These are phyloP conservation scores for Ophiostoma himal-ulmi DNA, from an alignment of 2,329 filamentous ascomycete species.

Conservation along the genomic window DNA sequence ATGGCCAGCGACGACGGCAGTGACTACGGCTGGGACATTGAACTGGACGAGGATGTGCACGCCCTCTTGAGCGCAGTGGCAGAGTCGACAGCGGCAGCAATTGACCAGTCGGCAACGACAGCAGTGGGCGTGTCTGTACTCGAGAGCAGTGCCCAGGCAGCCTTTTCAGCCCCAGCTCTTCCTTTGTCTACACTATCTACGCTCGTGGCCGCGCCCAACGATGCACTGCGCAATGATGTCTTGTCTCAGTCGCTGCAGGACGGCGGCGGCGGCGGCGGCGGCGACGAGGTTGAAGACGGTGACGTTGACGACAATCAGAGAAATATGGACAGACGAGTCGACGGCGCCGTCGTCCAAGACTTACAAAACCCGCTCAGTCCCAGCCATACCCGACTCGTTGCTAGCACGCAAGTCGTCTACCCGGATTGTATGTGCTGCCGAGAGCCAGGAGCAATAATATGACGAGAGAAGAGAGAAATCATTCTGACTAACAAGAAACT, in stretches of 20 bases:
- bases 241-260: slow-evolving; percentile 19
- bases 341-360: neutral
- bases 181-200: neutral
- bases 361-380: slow-evolving; percentile 5
- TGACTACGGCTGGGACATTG: slow-evolving; percentile 45
- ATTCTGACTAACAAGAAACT: slow-evolving; percentile 54
- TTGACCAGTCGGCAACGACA: neutral
- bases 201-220: neutral
- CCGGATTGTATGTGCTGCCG: slow-evolving; percentile 47
- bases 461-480: neutral
- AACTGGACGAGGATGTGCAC: slow-evolving; percentile 40
- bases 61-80: slow-evolving; percentile 16
- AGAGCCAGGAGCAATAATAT: neutral
- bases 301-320: neutral
- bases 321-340: neutral
- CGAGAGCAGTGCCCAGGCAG: neutral
- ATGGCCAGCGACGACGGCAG: slow-evolving; percentile 31
- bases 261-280: neutral
- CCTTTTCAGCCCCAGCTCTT: too few species aligned
- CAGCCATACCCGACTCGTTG: neutral
- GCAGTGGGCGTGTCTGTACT: neutral
- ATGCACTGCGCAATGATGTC: slow-evolving; percentile 7
- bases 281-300: slow-evolving; percentile 7
- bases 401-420: slow-evolving; percentile 36
- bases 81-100: neutral